Conservation (phyloP, 2,329 filamentous ascomycete species). For the Colletotrichum sojae region DNA sequence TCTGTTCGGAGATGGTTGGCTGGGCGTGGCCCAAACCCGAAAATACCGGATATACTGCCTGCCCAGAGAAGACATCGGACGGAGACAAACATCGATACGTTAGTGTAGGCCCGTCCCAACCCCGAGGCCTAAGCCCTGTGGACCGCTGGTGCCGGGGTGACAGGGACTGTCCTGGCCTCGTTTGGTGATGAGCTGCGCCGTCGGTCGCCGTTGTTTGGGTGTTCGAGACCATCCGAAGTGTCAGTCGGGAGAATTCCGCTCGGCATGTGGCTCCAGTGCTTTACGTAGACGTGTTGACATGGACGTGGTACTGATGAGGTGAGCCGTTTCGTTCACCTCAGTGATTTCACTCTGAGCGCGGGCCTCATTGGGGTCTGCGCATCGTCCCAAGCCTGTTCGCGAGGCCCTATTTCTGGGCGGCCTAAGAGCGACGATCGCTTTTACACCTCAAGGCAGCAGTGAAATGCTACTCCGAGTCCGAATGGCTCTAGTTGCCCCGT, state of each 20-base stretch:
- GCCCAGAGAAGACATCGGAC: constrained; percentile 12
- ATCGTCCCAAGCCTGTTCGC: constrained; percentile 14
- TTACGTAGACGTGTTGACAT: neutral
- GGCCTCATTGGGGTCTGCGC: constrained; percentile 20
- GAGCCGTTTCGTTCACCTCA: neutral
- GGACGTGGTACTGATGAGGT: constrained; percentile 1
- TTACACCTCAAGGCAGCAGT: constrained; percentile 27
- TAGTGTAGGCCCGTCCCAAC: constrained; percentile 16
- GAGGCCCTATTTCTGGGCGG: constrained; percentile 8
- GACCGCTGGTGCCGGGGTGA: constrained; percentile 12
- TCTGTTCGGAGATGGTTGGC: constrained; percentile 1
- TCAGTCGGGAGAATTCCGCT: constrained; percentile 29
- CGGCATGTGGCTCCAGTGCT: neutral
- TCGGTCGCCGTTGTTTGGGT: constrained; percentile 9
- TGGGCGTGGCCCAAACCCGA: neutral
- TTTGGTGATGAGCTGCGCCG: constrained; percentile 10
- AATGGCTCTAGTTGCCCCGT: constrained; percentile 22
- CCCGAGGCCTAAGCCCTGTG: constrained; percentile 37
- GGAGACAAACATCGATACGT: constrained; percentile 18
- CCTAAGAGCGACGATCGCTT: constrained; percentile 20
- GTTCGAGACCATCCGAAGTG: constrained; percentile 14
- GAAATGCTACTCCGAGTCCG: constrained; percentile 5
- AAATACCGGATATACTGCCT: constrained; percentile 17
- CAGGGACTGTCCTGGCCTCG: constrained; percentile 15
- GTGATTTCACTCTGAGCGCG: constrained; percentile 9